A percentile compares a stretch with the other conserved stretches of the same genome.
Evolutionary conservation across 2,329 filamentous ascomycete species (phyloP).

Genomic region (Penicillium vulpinum): DNA sequence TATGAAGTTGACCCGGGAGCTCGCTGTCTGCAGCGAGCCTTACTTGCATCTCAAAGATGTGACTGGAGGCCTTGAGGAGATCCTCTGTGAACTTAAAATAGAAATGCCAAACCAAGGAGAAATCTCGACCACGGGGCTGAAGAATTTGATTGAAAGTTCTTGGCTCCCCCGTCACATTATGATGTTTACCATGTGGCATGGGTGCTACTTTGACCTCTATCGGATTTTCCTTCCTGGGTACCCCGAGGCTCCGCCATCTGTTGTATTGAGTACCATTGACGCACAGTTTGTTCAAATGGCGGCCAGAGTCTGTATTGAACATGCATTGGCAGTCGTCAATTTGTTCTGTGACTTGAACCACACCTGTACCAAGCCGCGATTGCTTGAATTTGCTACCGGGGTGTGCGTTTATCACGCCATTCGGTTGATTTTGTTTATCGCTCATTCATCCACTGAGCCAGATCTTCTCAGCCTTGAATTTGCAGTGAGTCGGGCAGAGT

Average conservation of each 20-base stretch:
- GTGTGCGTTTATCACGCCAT: not conserved
- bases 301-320: not conserved
- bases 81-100: not conserved
- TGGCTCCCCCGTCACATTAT: constrained; percentile 17
- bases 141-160: not conserved
- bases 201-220: constrained; percentile 17
- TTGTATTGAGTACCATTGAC: not conserved
- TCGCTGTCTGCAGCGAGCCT: constrained; percentile 3
- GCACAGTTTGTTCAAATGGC: not conserved
- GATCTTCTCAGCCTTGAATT: not conserved
- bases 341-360: not conserved
- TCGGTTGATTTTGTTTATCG: not conserved
- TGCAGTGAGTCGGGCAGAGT: not conserved
- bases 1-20: constrained; percentile 17
- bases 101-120: not conserved
- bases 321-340: not conserved
- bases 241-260: constrained; percentile 8
- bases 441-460: not conserved
- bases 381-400: not conserved
- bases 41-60: constrained; percentile 12
- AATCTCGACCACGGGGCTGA: not conserved
- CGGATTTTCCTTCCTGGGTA: constrained; percentile 13
- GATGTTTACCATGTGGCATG: constrained; percentile 14
- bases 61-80: constrained; percentile 11
- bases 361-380: not conserved